These are phyloP conservation scores for Metroxylon sagu DNA, from an alignment of 176 grass and related monocot genomes.

Conservation along the genomic window DNA sequence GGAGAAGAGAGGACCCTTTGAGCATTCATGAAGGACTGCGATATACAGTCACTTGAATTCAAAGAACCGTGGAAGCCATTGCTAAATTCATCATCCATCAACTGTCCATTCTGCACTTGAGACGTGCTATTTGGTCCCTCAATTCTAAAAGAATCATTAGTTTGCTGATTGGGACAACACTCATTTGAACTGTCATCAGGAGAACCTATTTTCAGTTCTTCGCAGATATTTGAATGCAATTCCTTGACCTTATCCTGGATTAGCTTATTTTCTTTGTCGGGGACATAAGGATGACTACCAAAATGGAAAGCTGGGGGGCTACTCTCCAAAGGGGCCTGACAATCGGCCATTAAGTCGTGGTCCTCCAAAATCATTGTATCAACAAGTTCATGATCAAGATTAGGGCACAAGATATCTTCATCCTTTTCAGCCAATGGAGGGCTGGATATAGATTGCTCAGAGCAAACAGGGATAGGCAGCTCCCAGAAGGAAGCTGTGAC, in stretches of 20 bases:
- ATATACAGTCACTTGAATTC: conserved; percentile 10
- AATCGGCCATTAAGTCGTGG: too few relatives aligned
- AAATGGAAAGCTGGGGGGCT: too few relatives aligned
- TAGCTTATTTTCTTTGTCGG: too few relatives aligned
- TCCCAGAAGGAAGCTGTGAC: conserved; percentile 47
- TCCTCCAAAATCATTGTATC: too few relatives aligned
- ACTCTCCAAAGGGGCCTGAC: too few relatives aligned
- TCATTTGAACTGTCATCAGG: conserved; percentile 41
- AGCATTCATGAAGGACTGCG: not conserved
- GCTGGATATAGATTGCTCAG: conserved; percentile 27
- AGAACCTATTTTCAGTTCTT: conserved; percentile 30
- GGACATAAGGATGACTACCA: too few relatives aligned
- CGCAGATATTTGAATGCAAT: conserved; percentile 22
- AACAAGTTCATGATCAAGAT: conserved; percentile 5
- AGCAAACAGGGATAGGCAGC: conserved; percentile 15
- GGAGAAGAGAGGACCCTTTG: conserved; percentile 1
- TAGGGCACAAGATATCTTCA: conserved; percentile 19
- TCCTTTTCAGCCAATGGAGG: conserved; percentile 33
- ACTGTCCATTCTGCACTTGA: not conserved
- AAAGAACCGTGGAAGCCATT: conserved; percentile 20
- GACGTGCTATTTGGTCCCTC: not conserved
- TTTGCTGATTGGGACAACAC: not conserved
- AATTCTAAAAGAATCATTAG: conserved; percentile 9
- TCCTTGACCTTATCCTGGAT: conserved; percentile 10
- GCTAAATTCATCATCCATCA: conserved; percentile 33